Percentiles rank a stretch among this genome's conserved stretches.
Evolutionary conservation across 2,329 filamentous ascomycete genomes (phyloP).

Genomic region (Apiospora phragmitis): DNA sequence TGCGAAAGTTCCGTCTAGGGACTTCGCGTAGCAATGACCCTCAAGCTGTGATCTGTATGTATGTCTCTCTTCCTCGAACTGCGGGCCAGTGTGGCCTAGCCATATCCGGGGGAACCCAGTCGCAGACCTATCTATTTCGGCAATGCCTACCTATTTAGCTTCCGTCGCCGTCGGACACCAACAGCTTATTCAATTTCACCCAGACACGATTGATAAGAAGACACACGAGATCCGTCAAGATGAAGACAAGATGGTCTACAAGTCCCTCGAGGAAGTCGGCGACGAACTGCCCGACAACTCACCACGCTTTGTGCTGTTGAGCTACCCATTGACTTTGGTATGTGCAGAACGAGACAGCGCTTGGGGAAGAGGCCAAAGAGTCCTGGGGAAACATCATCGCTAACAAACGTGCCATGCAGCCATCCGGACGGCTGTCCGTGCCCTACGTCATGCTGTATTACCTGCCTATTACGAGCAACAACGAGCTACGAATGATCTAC

Average conservation of each 20-base stretch:
- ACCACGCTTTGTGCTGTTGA: slow-evolving; percentile 85
- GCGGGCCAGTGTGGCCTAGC: not conserved
- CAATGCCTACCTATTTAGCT: not conserved
- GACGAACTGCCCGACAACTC: slow-evolving; percentile 93
- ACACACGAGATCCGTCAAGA: slow-evolving; percentile 87
- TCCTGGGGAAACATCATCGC: not conserved
- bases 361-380: not conserved
- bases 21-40: slow-evolving; percentile 85
- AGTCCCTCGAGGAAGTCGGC: slow-evolving; percentile 73
- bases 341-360: slow-evolving; percentile 24
- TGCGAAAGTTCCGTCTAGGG: slow-evolving; percentile 91
- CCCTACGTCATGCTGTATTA: slow-evolving; percentile 97
- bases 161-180: not conserved
- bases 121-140: not conserved
- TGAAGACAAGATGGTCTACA: slow-evolving; percentile 76
- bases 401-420: slow-evolving; percentile 44
- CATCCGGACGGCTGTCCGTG: slow-evolving; percentile 80
- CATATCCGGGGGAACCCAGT: not conserved
- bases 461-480: slow-evolving; percentile 88
- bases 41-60: slow-evolving; percentile 92
- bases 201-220: slow-evolving; percentile 88
- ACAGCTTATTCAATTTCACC: slow-evolving; percentile 14
- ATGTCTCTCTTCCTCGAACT: slow-evolving; percentile 30
- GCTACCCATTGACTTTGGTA: slow-evolving; percentile 87
- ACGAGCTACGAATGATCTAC: slow-evolving; percentile 87